Base-by-base conservation (phyloP, 2,329 filamentous ascomycete species). In the Sodiomyces alkalinus region DNA sequence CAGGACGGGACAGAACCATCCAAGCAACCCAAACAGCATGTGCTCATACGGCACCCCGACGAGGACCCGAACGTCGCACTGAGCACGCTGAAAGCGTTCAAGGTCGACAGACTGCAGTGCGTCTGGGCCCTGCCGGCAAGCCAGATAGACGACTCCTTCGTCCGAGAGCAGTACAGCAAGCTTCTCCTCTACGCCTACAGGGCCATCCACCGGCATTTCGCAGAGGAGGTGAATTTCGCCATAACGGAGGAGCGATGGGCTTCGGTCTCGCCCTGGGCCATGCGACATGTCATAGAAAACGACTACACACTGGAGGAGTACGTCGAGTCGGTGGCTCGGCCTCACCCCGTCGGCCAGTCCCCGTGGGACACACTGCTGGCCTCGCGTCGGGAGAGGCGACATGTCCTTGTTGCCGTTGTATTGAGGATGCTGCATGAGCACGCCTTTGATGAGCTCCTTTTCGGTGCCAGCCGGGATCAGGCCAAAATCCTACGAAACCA, bases 331-430 rank as follows among this genome's bases (percentile, higher is more conserved):
- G 29, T 52, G n/a, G 47, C 47, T 27, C 39, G 37, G 3, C 43
- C 46, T 9, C 43, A 48, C 19, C 34, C 39, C 4, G 17, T 16
- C 4, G 33, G 39, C 2, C 22, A 32, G 6, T 34, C 33, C 9
- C 36, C 38, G 4, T 52, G 49, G 50, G 46, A 44, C 10, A 36
- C 32, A 15, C 31, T 53, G 5, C 38, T 52, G 16, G 30, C 23
- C 11, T 31, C 41, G 13, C 25, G 26, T 10, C 21, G 27, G 1
- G 41, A 48, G 27, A 41, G 47, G 10, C 30, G 27, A 17, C 37
- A 32, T 7, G 38, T 53, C 1, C 29, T 52, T 20, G 27, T 38
- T 13, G 49, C 42, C 4, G 39, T 48, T n/a, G 36, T 53, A 16
- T 40, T 47, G 35, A 43, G 34, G 34, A 31, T 46, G 19, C 33